Evolutionary conservation across 805 yeast species (phyloP).

Genomic region (Metschnikowia koreensis): DNA sequence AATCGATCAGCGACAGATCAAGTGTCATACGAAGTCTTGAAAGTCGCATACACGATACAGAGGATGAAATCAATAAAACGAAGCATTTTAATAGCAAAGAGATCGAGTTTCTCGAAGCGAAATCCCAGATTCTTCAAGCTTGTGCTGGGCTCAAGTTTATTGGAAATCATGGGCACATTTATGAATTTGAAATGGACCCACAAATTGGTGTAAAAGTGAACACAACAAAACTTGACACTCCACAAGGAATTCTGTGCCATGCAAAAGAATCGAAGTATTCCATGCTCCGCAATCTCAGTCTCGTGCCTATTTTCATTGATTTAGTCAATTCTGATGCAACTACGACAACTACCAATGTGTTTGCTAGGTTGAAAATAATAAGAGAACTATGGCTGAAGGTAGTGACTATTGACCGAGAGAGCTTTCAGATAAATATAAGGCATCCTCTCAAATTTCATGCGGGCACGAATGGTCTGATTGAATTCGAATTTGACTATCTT

Average conservation of each 20-base stretch:
- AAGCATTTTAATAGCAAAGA: constrained; percentile 14
- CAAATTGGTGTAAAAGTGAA: constrained; percentile 11
- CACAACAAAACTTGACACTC: constrained; percentile 6
- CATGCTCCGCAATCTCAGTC: constrained; percentile 18
- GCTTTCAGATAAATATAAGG: constrained; percentile 28
- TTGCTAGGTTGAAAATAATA: constrained; percentile 9
- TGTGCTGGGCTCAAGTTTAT: constrained; percentile 25
- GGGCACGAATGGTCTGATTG: neutral
- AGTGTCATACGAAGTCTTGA: constrained; percentile 20
- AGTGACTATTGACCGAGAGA: constrained; percentile 26
- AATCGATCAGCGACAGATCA: constrained; percentile 9
- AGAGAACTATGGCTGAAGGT: constrained; percentile 14
- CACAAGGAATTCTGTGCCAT: constrained; percentile 8
- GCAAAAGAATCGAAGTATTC: neutral
- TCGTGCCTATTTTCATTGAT: neutral
- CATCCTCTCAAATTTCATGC: constrained; percentile 24
- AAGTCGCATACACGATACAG: constrained; percentile 18
- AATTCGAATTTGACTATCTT: constrained; percentile 9
- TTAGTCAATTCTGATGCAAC: neutral
- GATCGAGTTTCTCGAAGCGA: constrained; percentile 15
- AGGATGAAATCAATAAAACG: constrained; percentile 9
- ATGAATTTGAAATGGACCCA: constrained; percentile 15
- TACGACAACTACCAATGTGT: constrained; percentile 5
- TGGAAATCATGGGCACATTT: constrained; percentile 1
- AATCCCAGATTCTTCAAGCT: constrained; percentile 26